Percentiles rank a stretch among this genome's conserved stretches.
Conservation (phyloP, 176 grass and related monocot species). For the Juncus effusus region DNA sequence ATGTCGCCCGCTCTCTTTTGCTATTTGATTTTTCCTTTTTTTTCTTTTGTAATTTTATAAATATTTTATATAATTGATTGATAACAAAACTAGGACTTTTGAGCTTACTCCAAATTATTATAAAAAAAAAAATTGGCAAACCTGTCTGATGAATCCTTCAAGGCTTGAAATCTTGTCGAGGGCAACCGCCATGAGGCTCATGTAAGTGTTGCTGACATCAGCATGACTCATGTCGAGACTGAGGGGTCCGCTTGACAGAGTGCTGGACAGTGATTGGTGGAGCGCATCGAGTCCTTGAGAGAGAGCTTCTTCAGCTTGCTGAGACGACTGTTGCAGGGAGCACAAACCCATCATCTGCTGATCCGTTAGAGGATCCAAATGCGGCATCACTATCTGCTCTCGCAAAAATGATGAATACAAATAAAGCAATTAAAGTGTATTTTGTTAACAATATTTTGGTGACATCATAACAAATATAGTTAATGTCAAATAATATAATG, state of each 20-base stretch:
- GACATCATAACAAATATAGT: background rate
- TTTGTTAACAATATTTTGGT: no score
- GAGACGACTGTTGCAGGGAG: slow-evolving; percentile 73
- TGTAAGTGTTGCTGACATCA: slow-evolving; percentile 44
- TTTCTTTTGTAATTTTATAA: background rate
- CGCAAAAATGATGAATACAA: background rate
- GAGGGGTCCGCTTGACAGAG: slow-evolving; percentile 60
- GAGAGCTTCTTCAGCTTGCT: slow-evolving; percentile 87
- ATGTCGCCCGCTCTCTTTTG: background rate
- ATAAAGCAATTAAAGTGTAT: no score
- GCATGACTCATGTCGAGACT: slow-evolving; percentile 31
- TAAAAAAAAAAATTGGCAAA: slow-evolving; percentile 12
- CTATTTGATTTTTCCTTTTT: slow-evolving; percentile 5
- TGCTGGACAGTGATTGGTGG: slow-evolving; percentile 55
- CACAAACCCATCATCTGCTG: slow-evolving; percentile 76
- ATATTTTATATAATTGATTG: slow-evolving; percentile 11
- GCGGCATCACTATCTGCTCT: slow-evolving; percentile 56
- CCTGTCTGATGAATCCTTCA: slow-evolving; percentile 78
- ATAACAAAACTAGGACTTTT: slow-evolving; percentile 4
- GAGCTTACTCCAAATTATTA: no score
- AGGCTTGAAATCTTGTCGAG: slow-evolving; percentile 67
- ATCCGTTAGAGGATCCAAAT: slow-evolving; percentile 85
- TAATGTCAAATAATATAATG: background rate
- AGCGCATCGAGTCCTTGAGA: slow-evolving; percentile 73
- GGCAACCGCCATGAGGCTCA: slow-evolving; percentile 56